Percentiles rank a stretch among this genome's conserved stretches.
phyloP scores from a whole-genome alignment of 768 basidiomycete species.

The Gyrodon lividus region DNA sequence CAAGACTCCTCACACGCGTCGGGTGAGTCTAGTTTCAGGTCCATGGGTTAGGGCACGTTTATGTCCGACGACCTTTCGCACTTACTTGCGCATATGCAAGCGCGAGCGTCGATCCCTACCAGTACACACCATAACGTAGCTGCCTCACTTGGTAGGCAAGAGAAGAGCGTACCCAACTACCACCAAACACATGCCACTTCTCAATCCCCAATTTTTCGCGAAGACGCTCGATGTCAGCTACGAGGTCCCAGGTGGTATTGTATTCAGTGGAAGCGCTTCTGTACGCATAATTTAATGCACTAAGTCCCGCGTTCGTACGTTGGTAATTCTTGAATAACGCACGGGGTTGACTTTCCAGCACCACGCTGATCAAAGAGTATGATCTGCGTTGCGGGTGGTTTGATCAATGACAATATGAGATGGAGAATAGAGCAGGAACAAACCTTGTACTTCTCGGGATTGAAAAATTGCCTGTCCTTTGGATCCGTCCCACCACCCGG shows the following conservation, averaged over 20 bases:
- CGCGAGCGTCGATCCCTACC: constrained; percentile 80
- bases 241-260: constrained; percentile 94
- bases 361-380: constrained; percentile 91
- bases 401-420: background rate
- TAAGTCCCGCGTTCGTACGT: background rate
- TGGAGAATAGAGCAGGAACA: background rate
- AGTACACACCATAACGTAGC: background rate
- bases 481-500: constrained; percentile 76
- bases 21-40: constrained; percentile 61
- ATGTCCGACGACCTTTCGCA: background rate
- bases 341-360: constrained; percentile 84
- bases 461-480: constrained; percentile 76
- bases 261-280: constrained; percentile 76
- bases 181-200: constrained; percentile 94
- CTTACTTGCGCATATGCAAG: constrained; percentile 81
- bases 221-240: constrained; percentile 84
- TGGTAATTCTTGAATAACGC: constrained; percentile 25
- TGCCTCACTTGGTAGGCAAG: background rate
- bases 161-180: constrained; percentile 73
- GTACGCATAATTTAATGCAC: constrained; percentile 8
- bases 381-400: constrained; percentile 45
- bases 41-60: background rate
- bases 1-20: constrained; percentile 72
- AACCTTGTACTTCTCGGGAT: constrained; percentile 83
- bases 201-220: constrained; percentile 74